A percentile compares a stretch with the other conserved stretches of the same genome.
Evolutionary conservation across 2,329 filamentous ascomycete species (phyloP).

Genomic region (Geoglossum cookeanum): DNA sequence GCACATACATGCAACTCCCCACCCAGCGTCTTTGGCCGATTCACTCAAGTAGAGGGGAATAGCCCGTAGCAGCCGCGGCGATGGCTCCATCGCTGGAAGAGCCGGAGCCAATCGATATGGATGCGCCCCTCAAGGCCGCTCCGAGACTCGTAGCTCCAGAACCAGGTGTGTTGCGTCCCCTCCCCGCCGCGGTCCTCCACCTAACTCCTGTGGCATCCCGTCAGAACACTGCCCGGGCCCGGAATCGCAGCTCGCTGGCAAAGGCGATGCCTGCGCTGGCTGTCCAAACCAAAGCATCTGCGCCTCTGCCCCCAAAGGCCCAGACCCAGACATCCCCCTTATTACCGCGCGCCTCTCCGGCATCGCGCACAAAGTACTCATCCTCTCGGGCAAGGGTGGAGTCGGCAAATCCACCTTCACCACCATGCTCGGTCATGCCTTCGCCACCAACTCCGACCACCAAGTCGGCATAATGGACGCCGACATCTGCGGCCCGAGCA

Average conservation of each 20-base stretch:
- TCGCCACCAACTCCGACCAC: constrained; percentile 59
- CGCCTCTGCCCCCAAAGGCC: constrained; percentile 82
- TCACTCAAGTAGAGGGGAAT: background rate
- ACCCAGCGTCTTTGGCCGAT: background rate
- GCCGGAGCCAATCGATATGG: constrained; percentile 49
- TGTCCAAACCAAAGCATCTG: constrained; percentile 95
- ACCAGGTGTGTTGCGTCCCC: constrained; percentile 32
- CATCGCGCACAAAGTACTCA: constrained; percentile 80
- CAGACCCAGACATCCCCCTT: constrained; percentile 79
- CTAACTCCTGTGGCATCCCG: background rate
- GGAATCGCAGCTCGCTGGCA: constrained; percentile 51
- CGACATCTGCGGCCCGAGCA: constrained; percentile 88
- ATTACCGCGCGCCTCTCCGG: constrained; percentile 67
- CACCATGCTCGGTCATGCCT: constrained; percentile 70
- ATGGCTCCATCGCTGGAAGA: constrained; percentile 69
- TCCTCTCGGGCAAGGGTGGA: constrained; percentile 86
- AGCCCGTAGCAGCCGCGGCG: background rate
- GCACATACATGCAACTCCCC: background rate
- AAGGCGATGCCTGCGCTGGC: constrained; percentile 69
- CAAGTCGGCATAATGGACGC: constrained; percentile 94
- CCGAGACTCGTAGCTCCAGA: constrained; percentile 84
- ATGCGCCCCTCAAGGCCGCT: constrained; percentile 56
- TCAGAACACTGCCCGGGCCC: constrained; percentile 83
- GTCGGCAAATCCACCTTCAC: constrained; percentile 95
- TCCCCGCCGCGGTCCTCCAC: background rate